These are phyloP conservation scores for Lachancea sp. DNA, from an alignment of 805 yeast species.

Conservation along the genomic window DNA sequence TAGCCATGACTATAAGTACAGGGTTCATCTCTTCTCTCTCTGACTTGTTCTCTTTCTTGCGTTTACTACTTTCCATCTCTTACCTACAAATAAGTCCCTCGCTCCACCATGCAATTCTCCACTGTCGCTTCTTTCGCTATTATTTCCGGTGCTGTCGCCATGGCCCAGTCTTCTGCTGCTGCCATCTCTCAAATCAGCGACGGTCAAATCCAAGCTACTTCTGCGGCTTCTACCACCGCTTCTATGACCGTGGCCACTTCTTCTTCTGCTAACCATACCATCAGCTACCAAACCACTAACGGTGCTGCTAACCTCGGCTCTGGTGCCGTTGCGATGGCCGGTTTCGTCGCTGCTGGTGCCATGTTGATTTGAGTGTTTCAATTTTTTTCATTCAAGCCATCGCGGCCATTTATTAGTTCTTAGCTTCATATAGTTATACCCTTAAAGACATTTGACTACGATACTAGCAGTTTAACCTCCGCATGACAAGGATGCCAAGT, in stretches of 20 bases:
- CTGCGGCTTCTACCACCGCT: slow-evolving; percentile 18
- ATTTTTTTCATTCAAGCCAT: neutral
- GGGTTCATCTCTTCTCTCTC: too few species aligned
- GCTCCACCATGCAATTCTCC: slow-evolving; percentile 33
- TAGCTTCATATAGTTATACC: too few species aligned
- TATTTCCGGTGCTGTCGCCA: slow-evolving; percentile 28
- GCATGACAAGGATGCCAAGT: too few species aligned
- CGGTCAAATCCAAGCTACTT: slow-evolving; percentile 23
- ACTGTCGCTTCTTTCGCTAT: slow-evolving; percentile 35
- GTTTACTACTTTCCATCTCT: too few species aligned
- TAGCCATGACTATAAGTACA: too few species aligned
- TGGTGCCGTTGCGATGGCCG: slow-evolving; percentile 21
- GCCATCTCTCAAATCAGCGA: slow-evolving; percentile 44
- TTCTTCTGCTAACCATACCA: slow-evolving; percentile 21
- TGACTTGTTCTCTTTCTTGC: too few species aligned
- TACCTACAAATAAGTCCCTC: too few species aligned
- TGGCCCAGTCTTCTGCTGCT: slow-evolving; percentile 21
- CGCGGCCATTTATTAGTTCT: too few species aligned
- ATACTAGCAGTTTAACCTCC: too few species aligned
- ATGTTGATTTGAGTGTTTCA: slow-evolving; percentile 15
- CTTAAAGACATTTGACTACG: too few species aligned
- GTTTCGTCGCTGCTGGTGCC: slow-evolving; percentile 25
- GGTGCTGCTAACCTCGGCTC: slow-evolving; percentile 19
- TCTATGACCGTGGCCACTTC: slow-evolving; percentile 10
- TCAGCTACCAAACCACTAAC: slow-evolving; percentile 15